Conservation (phyloP, 1,284 basidiomycete species). For the Sphaerobolus stellatus region DNA sequence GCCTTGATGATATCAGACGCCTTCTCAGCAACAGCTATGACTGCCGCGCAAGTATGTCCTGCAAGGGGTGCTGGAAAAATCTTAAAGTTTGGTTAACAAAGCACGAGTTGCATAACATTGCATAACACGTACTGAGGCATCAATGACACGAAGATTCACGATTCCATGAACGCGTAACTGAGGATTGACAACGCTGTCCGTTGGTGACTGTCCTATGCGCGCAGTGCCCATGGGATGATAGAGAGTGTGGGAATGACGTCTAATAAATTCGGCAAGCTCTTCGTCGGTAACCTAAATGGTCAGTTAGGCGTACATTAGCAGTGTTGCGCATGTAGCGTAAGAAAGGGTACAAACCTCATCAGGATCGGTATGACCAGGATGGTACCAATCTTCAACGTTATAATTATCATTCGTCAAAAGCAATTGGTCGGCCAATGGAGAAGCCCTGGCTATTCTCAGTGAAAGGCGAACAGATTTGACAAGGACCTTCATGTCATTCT, state of each 20-base stretch:
- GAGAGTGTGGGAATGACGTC: constrained; percentile 35
- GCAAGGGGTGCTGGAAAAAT: constrained; percentile 1
- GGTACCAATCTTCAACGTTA: constrained; percentile 30
- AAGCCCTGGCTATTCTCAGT: constrained; percentile 24
- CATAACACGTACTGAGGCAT: constrained; percentile 20
- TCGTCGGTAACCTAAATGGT: constrained; percentile 34
- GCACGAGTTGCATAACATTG: neutral
- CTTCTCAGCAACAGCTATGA: constrained; percentile 35
- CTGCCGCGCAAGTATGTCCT: constrained; percentile 17
- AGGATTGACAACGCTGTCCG: constrained; percentile 2
- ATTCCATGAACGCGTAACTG: constrained; percentile 28
- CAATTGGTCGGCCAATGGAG: constrained; percentile 28
- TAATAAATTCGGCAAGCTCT: constrained; percentile 37
- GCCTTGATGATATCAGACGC: constrained; percentile 30
- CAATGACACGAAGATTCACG: constrained; percentile 24
- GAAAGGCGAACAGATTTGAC: constrained; percentile 30
- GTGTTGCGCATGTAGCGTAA: neutral
- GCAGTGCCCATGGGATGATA: constrained; percentile 40
- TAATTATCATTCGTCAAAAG: constrained; percentile 24
- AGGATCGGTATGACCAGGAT: constrained; percentile 28
- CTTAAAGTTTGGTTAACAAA: neutral
- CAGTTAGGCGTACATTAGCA: neutral
- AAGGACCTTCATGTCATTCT: constrained; percentile 25
- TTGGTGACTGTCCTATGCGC: constrained; percentile 2
- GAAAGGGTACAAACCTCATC: constrained; percentile 10